phyloP scores from a whole-genome alignment of 129 eudicot species.

The Tagetes erecta region DNA sequence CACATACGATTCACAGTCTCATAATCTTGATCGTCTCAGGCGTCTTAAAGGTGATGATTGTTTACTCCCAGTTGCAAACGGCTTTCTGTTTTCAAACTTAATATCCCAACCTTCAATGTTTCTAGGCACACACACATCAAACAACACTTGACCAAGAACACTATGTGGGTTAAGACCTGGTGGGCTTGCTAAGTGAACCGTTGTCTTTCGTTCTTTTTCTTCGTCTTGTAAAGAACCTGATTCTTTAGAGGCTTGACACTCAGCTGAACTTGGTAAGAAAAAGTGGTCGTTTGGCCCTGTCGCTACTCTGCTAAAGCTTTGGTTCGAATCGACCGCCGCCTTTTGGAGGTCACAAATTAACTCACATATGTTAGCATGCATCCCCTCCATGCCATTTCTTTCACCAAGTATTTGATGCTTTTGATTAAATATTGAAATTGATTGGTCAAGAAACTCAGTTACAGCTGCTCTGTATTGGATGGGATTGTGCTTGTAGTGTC shows the following conservation, averaged over 20 bases:
- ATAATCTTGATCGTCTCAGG: conserved; percentile 71
- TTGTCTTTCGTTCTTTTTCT: conserved; percentile 20
- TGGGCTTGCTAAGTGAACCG: conserved; percentile 7
- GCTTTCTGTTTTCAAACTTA: conserved; percentile 65
- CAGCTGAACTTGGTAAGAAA: conserved; percentile 65
- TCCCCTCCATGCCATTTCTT: conserved; percentile 49
- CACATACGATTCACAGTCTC: conserved; percentile 21
- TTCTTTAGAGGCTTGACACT: conserved; percentile 42
- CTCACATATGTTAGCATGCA: conserved; percentile 60
- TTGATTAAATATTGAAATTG: conserved; percentile 49
- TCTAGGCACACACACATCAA: conserved; percentile 68
- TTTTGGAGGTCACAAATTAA: conserved; percentile 80
- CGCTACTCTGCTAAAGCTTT: conserved; percentile 78
- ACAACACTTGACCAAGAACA: conserved; percentile 17
- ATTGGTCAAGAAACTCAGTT: conserved; percentile 52
- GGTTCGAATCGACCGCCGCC: conserved; percentile 81
- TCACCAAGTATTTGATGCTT: conserved; percentile 52
- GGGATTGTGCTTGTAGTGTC: conserved; percentile 56
- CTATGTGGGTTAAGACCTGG: conserved; percentile 13
- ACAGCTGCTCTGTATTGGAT: conserved; percentile 64
- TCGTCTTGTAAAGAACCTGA: conserved; percentile 56
- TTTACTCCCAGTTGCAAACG: conserved; percentile 54
- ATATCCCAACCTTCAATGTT: conserved; percentile 95
- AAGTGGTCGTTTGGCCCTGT: conserved; percentile 71
- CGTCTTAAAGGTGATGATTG: conserved; percentile 51